Evolutionary conservation across 2,329 filamentous ascomycete genomes (phyloP).

Genomic region (Verticillium nonalfalfae): DNA sequence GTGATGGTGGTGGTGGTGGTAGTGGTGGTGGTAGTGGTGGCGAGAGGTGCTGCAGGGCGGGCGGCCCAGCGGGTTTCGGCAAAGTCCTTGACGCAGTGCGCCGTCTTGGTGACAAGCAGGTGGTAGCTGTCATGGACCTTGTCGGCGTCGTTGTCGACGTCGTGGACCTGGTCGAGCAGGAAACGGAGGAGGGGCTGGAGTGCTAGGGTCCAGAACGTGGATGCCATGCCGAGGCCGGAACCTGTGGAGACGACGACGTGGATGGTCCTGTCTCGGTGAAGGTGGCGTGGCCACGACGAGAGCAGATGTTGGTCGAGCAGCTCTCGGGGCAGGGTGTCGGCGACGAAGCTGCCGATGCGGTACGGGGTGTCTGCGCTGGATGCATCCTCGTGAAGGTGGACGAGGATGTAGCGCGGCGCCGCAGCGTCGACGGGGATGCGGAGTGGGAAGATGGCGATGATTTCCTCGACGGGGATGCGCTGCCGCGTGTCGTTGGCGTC

Average conservation of each 20-base stretch:
- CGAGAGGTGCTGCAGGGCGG: not conserved
- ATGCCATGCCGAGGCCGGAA: conserved; percentile 56
- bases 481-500: conserved; percentile 1
- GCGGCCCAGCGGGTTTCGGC: conserved; percentile 33
- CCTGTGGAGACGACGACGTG: conserved; percentile 62
- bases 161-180: conserved; percentile 22
- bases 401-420: conserved; percentile 19
- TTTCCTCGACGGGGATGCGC: conserved; percentile 12
- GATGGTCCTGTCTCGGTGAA: conserved; percentile 23
- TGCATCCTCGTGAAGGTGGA: conserved; percentile 28
- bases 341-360: conserved; percentile 19
- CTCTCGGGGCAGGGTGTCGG: conserved; percentile 25
- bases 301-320: conserved; percentile 30
- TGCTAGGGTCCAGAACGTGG: conserved; percentile 46
- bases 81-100: conserved; percentile 59
- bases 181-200: conserved; percentile 48
- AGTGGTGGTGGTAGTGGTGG: no score
- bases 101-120: conserved; percentile 57
- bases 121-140: conserved; percentile 27
- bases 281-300: conserved; percentile 28
- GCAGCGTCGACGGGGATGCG: not conserved
- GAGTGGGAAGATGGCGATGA: conserved; percentile 15
- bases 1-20: no score
- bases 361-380: conserved; percentile 18
- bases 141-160: not conserved